Percentiles rank a stretch among this genome's conserved stretches.
Evolutionary conservation across 108 stramenopile genomes (phyloP).

Genomic region (Cyclotella distinguenda): DNA sequence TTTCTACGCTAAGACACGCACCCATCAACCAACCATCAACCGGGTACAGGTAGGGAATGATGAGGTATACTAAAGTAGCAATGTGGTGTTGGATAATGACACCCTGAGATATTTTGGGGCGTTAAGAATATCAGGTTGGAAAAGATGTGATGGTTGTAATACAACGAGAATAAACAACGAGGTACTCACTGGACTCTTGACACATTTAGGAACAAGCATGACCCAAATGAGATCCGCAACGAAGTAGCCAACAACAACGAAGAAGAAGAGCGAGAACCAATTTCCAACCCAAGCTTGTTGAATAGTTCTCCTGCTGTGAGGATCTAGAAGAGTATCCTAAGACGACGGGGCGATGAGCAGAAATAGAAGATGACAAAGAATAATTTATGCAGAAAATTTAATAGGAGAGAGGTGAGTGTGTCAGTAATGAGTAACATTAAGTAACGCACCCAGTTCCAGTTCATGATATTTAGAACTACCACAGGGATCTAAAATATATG

Average conservation of each 20-base stretch:
- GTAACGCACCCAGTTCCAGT: constrained; percentile 69
- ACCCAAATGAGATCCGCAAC: constrained; percentile 75
- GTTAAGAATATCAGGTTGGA: background rate
- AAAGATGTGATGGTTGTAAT: background rate
- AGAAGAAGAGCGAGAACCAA: constrained; percentile 70
- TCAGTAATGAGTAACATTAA: background rate
- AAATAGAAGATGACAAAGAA: too few relatives aligned
- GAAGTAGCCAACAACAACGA: constrained; percentile 66
- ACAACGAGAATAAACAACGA: background rate
- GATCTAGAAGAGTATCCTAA: constrained; percentile 58
- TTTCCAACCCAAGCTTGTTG: constrained; percentile 80
- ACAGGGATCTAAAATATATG: constrained; percentile 81
- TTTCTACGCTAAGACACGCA: constrained; percentile 78
- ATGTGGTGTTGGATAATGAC: constrained; percentile 87
- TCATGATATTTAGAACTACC: constrained; percentile 76
- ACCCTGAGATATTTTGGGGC: constrained; percentile 4
- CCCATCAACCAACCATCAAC: constrained; percentile 83
- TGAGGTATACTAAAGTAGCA: constrained; percentile 72
- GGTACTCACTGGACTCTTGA: constrained; percentile 54
- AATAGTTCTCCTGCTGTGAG: constrained; percentile 32
- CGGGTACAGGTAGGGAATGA: constrained; percentile 57
- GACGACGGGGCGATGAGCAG: too few relatives aligned
- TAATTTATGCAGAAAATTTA: too few relatives aligned
- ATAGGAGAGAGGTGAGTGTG: too few relatives aligned
- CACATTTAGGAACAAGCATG: constrained; percentile 57